Percentiles rank a stretch among this genome's conserved stretches.
Conservation (phyloP, 768 basidiomycete species). For the Boletus subparvulus region DNA sequence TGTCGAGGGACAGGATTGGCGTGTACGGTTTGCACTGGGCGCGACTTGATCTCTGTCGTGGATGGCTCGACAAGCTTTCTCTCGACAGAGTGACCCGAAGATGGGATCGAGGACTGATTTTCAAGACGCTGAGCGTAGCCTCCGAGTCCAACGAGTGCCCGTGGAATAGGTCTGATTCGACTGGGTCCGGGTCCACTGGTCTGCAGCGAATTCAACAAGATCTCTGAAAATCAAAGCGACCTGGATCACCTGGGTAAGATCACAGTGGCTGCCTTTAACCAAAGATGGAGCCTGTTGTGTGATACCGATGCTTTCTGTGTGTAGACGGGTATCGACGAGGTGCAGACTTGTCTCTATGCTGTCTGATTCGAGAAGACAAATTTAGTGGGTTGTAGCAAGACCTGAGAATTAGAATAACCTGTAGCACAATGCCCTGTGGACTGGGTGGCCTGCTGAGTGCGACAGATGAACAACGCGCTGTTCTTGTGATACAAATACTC, state of each 20-base stretch:
- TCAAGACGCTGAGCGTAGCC: neutral
- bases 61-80: neutral
- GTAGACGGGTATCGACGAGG: neutral
- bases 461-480: constrained; percentile 12
- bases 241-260: constrained; percentile 9
- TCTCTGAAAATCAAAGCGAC: neutral
- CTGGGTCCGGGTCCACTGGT: constrained; percentile 4
- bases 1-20: neutral
- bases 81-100: neutral
- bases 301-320: neutral
- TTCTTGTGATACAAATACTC: constrained; percentile 1
- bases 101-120: neutral
- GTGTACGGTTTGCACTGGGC: neutral
- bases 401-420: constrained; percentile 5
- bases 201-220: constrained; percentile 15
- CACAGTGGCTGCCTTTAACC: neutral
- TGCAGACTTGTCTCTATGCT: neutral
- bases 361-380: constrained; percentile 1
- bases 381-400: neutral
- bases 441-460: neutral
- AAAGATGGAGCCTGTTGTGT: neutral
- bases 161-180: neutral
- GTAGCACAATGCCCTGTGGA: neutral
- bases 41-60: neutral
- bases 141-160: neutral